Evolutionary conservation across 352 stramenopile species (phyloP), one percentile per base, ranked within the genome.

Genomic region (Phytophthora colocasiae): DNA sequence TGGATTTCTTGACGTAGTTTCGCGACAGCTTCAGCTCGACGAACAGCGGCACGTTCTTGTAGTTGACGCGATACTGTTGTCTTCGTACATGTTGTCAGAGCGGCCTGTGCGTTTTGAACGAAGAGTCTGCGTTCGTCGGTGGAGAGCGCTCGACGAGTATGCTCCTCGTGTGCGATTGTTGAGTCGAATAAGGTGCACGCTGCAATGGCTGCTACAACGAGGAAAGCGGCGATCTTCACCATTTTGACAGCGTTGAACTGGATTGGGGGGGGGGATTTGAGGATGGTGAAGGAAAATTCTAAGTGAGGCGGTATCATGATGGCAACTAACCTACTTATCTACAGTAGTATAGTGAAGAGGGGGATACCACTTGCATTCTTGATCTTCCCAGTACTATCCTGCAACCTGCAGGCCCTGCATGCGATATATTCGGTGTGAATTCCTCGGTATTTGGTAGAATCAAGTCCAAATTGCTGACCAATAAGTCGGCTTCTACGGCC

Each of bases 91-190:
- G 52, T 32, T 8, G 48, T 17, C 14, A 76, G 32, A 3, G 51
- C 8, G 2, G 41, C 10, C 40, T 56, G 57, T 15, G 60, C 32
- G 40, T 52, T 73, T 6, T 51, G 8, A 4, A 17, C 46, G 14
- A 65, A 68, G 7, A 69, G 58, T 15, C 31, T 63, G 32, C 54
- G 65, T 41, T 68, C 17, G 8, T 53, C 34, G 24, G 52, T 47
- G 22, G 57, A 63, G n/a, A 68, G 50, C 6, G 29, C 50, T 9
- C 31, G 51, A 2, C 41, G 44, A 6, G 34, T 39, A 3, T 26
- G 49, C 15, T 41, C 51, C 44, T 66, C n/a, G 34, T 71, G 56
- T 2, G 41, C 49, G 0, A 19, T 63, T 14, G 36, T 12, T 3
- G 50, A 36, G 54, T 56, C 40, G 47, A 27, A 19, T 2, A 66